Percentiles rank a stretch among this genome's conserved stretches.
These are phyloP conservation scores for Lumnitzera littorea DNA, from an alignment of 345 rosid species.

Conservation along the genomic window DNA sequence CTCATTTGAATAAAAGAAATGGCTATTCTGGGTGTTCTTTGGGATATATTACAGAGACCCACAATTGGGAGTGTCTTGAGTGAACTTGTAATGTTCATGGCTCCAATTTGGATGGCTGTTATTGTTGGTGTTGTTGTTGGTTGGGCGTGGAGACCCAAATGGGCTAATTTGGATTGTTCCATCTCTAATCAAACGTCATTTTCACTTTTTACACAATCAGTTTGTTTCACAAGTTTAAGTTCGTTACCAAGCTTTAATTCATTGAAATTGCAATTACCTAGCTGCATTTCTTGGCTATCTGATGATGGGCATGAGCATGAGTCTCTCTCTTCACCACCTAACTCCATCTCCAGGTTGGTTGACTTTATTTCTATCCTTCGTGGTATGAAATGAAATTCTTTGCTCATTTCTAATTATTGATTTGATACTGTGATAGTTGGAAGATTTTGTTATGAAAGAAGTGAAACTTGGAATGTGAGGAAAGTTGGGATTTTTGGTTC, in stretches of 20 bases:
- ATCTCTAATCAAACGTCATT: conserved; percentile 9
- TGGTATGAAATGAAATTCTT: not conserved
- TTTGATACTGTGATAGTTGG: not conserved
- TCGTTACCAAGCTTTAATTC: conserved; percentile 31
- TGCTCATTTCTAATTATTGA: not conserved
- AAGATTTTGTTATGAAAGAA: not conserved
- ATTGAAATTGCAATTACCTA: conserved; percentile 48
- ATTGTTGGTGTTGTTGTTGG: conserved; percentile 81
- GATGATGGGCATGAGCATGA: conserved; percentile 21
- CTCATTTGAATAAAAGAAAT: conserved; percentile 14
- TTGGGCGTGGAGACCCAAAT: conserved; percentile 92
- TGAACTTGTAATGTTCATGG: conserved; percentile 42
- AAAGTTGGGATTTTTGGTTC: too few relatives aligned
- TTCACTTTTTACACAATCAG: not conserved
- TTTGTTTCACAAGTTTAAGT: conserved; percentile 13
- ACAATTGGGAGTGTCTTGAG: conserved; percentile 30
- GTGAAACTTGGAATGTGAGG: too few relatives aligned
- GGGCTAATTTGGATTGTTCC: conserved; percentile 52
- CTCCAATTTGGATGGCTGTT: conserved; percentile 84
- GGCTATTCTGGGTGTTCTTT: conserved; percentile 42
- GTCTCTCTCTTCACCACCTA: conserved; percentile 16
- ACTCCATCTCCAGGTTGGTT: conserved; percentile 44
- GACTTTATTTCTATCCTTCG: not conserved
- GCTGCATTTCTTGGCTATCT: conserved; percentile 33
- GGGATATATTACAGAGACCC: conserved; percentile 44